A percentile compares a stretch with the other conserved stretches of the same genome.
Conservation (phyloP, 129 eudicot genomes). For the sunflower (Helianthus annuus) region HanXRQr2.0-SUNRISE NC_035445.2:150926813-150927312, state of each 20-base stretch:
- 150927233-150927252: not conserved
- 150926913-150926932: slow-evolving; percentile 5
- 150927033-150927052: slow-evolving; percentile 27
- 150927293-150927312: not conserved
- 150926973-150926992: slow-evolving; percentile 8
- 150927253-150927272: not conserved
- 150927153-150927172: slow-evolving; percentile 9
- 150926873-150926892: slow-evolving; percentile 9
- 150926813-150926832: not conserved
- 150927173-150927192: slow-evolving; percentile 22
- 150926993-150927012: not conserved
- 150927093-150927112: not conserved
- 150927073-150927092: slow-evolving; percentile 26
- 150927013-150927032: slow-evolving; percentile 29
- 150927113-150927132: not conserved
- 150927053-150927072: slow-evolving; percentile 38
- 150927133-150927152: not conserved
- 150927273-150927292: not conserved
- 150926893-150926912: slow-evolving; percentile 22
- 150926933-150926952: slow-evolving; percentile 15
- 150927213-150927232: too few species aligned
- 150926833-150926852: slow-evolving; percentile 34
- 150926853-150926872: slow-evolving; percentile 31
- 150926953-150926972: slow-evolving; percentile 24
- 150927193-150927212: slow-evolving; percentile 9